Evolutionary conservation across 2,329 filamentous ascomycete genomes (phyloP).

Genomic region (Ceratocystis cacaofunesta): DNA sequence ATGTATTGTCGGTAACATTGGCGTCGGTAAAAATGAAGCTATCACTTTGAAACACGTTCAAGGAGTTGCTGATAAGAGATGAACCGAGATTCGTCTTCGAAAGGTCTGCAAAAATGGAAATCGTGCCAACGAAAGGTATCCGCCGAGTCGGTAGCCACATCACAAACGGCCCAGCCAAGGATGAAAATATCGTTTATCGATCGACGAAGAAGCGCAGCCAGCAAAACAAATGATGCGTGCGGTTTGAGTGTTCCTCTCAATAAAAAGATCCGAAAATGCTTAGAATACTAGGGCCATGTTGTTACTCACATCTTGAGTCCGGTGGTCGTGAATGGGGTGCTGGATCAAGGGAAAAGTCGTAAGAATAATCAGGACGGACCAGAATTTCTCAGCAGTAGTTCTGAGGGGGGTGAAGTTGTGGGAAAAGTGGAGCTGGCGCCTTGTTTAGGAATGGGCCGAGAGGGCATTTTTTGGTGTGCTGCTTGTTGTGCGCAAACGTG

Average conservation of each 20-base stretch:
- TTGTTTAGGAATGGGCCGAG: constrained; percentile 13
- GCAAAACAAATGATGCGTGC: background rate
- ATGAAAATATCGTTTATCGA: background rate
- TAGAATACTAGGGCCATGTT: background rate
- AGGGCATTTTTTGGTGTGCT: constrained; percentile 15
- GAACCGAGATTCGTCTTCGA: background rate
- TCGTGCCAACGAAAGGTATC: background rate
- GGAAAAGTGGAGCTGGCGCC: constrained; percentile 13
- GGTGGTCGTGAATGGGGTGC: constrained; percentile 27
- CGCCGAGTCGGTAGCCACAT: background rate
- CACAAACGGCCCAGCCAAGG: background rate
- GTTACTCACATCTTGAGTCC: constrained; percentile 33
- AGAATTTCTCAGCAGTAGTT: constrained; percentile 18
- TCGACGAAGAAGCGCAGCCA: constrained; percentile 3
- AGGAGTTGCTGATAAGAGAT: background rate
- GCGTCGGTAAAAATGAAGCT: background rate
- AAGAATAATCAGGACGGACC: constrained; percentile 15
- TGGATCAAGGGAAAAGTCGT: constrained; percentile 17
- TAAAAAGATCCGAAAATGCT: background rate
- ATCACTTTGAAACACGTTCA: background rate
- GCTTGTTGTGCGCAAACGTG: constrained; percentile 16
- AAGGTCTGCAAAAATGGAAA: background rate
- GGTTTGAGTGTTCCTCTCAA: background rate
- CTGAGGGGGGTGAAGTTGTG: constrained; percentile 17
- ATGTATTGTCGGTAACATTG: background rate